Evolutionary conservation across 2,329 filamentous ascomycete species (phyloP), one percentile per base, ranked within the genome.

Genomic region (Acrodontium crateriforme): DNA sequence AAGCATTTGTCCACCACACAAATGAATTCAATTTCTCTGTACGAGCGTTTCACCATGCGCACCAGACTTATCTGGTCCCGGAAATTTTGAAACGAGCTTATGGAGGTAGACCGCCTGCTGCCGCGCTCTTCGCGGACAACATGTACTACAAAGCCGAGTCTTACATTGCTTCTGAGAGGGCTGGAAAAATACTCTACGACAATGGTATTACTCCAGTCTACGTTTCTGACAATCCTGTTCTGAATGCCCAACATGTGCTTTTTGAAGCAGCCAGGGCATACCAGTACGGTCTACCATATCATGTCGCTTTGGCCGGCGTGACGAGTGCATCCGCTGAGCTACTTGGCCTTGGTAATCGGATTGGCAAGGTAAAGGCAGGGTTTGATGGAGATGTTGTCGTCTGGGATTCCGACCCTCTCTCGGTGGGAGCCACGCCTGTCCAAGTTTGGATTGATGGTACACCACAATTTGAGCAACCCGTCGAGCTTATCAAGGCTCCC

Each of bases 11-110:
- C 3, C 66, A 74, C 34, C 73, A 78, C 44, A 76, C 70, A 9
- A 77, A 79, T 38, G 76, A 80, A 58, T 81, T 80, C 55, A 64
- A 71, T 35, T 78, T 80, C 41, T 51, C 68, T 0, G 55, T 79
- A 3, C 61, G 70, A 9, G 73, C 75, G 0, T 79, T 80, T 42
- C 75, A 80, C 45, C 75, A 80, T 41, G 75, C 75, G 3, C 71
- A 78, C 32, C 67, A 75, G 40, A 74, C 74, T 0, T 78, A 62
- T 39, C 53, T 78, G 1, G 65, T 78, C 0, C 74, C 75, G 1
- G 74, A 80, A 47, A 61, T 71, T 2, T 36, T 59, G 21, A 58
- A 58, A 34, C 36, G 52, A 11, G 50, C 51, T 2, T 58, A 50
- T 31, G 55, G 54, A 12, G 53, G 50, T 6, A 45, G 47, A n/a